These are phyloP conservation scores for Stephania japonica DNA, from an alignment of 164 flowering plant genomes.

Conservation along the genomic window DNA sequence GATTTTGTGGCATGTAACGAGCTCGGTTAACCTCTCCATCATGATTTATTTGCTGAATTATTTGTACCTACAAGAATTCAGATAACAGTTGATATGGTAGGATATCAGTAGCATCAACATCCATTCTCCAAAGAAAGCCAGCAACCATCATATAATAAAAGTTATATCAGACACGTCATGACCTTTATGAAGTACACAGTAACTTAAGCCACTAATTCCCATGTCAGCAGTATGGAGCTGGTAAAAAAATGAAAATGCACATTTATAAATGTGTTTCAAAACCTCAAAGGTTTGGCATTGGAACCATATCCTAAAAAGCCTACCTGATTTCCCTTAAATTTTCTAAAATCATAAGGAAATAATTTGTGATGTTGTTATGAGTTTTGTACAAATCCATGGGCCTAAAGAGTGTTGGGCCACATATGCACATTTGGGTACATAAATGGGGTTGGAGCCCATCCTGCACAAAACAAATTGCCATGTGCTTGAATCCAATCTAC, in stretches of 20 bases:
- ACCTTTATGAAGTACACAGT: neutral
- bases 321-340: neutral
- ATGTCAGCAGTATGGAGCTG: neutral
- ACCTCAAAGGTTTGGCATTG: neutral
- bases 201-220: neutral
- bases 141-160: neutral
- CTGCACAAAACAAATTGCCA: too few species aligned
- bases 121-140: neutral
- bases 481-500: too few species aligned
- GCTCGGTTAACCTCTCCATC: slow-evolving; percentile 98
- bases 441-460: too few species aligned
- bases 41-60: slow-evolving; percentile 86
- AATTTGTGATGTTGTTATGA: neutral
- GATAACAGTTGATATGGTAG: neutral
- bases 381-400: too few species aligned
- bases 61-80: slow-evolving; percentile 61
- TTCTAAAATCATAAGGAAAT: neutral
- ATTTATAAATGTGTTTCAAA: neutral
- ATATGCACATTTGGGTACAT: too few species aligned
- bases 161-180: neutral
- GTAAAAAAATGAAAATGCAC: neutral
- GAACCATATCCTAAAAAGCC: neutral
- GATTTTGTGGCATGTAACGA: slow-evolving; percentile 96
- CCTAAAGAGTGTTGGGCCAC: too few species aligned
- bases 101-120: slow-evolving; percentile 3